These are phyloP conservation scores for Anthostomella pinea DNA, from an alignment of 2,329 filamentous ascomycete species.

Conservation along the genomic window DNA sequence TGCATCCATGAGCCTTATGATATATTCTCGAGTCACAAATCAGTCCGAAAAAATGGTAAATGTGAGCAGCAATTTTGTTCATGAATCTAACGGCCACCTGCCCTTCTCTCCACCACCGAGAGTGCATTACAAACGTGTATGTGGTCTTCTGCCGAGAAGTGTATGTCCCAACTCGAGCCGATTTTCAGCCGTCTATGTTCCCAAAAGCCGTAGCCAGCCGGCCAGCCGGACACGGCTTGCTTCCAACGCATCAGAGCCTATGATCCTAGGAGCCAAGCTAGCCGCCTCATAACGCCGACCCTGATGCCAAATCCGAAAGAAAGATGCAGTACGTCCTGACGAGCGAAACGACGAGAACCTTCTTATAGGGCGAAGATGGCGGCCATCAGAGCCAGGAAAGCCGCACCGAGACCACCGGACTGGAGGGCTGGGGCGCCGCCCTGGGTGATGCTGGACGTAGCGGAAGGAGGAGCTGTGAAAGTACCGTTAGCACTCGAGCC, in stretches of 20 bases:
- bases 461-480: slow-evolving; percentile 17
- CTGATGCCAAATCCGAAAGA: slow-evolving; percentile 4
- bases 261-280: too few relatives aligned
- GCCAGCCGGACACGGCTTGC: too few relatives aligned
- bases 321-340: neutral
- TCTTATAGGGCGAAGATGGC: slow-evolving; percentile 34
- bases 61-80: slow-evolving; percentile 12
- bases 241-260: too few relatives aligned
- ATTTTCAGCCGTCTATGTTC: slow-evolving; percentile 6
- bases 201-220: too few relatives aligned
- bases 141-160: slow-evolving; percentile 10
- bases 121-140: slow-evolving; percentile 15
- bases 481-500: slow-evolving; percentile 13
- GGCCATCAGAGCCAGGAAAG: slow-evolving; percentile 29
- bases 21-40: too few relatives aligned
- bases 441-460: slow-evolving; percentile 16
- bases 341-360: neutral
- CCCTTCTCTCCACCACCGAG: slow-evolving; percentile 7
- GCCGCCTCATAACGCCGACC: slow-evolving; percentile 3
- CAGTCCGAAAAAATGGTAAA: too few relatives aligned
- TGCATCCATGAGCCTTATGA: too few relatives aligned
- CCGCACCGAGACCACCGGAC: slow-evolving; percentile 29
- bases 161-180: slow-evolving; percentile 1
- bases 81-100: slow-evolving; percentile 15
- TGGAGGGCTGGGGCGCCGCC: slow-evolving; percentile 18